Base-by-base conservation (phyloP, 2,329 filamentous ascomycete genomes). In the Colletotrichum shisoi region DNA sequence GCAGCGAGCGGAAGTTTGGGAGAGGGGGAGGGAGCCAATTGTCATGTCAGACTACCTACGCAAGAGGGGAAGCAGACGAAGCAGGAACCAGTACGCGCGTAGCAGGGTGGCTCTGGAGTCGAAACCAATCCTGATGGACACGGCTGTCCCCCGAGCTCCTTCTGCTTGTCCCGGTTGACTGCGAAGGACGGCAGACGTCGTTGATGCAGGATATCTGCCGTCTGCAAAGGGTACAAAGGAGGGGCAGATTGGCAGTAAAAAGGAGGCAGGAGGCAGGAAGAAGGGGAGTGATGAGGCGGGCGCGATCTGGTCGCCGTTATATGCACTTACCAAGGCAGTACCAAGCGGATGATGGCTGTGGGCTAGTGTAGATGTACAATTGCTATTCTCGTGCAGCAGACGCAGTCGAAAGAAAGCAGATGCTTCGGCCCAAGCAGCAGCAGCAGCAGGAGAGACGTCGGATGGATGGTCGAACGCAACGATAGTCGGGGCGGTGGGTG, bases 121-220 rank as follows among this genome's bases (percentile, higher is more conserved):
- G 44, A 62, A 37, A 11, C 57, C 44, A 37, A 11, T 62, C 44
- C 44, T 44, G 24, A 24, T 34, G 59, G 51, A 62, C 52, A 31
- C 40, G 60, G 52, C 45, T 60, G 63, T 66, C 59, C 37, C 58
- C 49, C 51, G 58, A 21, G 27, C n/a, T 27, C 4, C 4, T 51
- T 51, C 58, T 45, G 52, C 45, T 40, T 19, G 56, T 34, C 11
- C 19, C 53, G 59, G 45, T 40, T 67, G 52, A 53, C 40, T 40
- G 53, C 52, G 45, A 63, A 63, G 37, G 45, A 57, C 63, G 52
- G 60, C 59, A 57, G 52, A 57, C 19, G 53, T 58, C 40, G 60
- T 58, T 24, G 60, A 52, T 19, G 53, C 64, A 63, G 53, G 46
- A 63, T 52, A 59, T 58, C 60, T 63, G 64, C 60, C 64, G 60